phyloP scores from a whole-genome alignment of 306 rosid species.

The Myrica gale region DNA sequence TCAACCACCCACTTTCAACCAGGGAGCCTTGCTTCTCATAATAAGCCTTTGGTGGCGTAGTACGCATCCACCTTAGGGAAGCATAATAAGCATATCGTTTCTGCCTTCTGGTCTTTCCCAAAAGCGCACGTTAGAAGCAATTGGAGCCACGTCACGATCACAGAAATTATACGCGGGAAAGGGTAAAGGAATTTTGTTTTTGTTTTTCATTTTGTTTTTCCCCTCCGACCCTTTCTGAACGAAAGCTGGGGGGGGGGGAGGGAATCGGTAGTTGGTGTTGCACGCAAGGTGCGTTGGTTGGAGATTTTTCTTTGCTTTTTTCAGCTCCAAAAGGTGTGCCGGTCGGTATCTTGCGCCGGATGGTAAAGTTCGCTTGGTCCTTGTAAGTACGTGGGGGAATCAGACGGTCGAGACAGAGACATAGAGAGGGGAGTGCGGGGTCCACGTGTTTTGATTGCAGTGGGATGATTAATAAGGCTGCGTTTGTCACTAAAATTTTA shows the following conservation, averaged over 20 bases:
- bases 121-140: slow-evolving; percentile 5
- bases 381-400: not conserved
- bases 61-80: not conserved
- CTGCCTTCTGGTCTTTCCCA: not conserved
- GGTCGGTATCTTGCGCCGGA: not conserved
- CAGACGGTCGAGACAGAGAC: not conserved
- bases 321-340: not conserved
- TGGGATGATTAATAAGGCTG: too few species aligned
- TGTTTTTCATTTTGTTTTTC: too few species aligned
- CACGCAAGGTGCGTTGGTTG: not conserved
- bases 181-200: too few species aligned
- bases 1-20: not conserved
- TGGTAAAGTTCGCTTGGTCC: not conserved
- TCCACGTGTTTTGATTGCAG: not conserved
- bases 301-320: not conserved
- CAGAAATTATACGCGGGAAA: too few species aligned
- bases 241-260: too few species aligned
- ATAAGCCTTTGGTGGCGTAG: slow-evolving; percentile 3
- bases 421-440: not conserved
- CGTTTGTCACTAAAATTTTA: too few species aligned
- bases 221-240: too few species aligned
- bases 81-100: too few species aligned
- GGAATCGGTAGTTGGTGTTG: not conserved
- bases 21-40: not conserved
- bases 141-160: too few species aligned